phyloP scores from a whole-genome alignment of 2,329 filamentous ascomycete species.

The Fusarium sp. region DNA sequence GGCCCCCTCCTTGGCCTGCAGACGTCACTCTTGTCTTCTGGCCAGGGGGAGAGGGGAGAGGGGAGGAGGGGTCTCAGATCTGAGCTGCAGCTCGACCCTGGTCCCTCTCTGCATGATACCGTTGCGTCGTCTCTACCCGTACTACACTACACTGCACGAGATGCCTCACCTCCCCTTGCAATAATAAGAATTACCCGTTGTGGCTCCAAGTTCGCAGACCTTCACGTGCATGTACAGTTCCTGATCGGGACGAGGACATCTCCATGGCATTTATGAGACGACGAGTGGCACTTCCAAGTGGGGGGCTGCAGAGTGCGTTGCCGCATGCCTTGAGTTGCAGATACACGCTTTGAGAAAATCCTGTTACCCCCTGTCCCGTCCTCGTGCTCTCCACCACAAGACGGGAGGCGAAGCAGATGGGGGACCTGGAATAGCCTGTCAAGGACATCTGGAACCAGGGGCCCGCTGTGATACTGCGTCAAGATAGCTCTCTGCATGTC shows the following conservation, averaged over 20 bases:
- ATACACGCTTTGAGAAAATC: slow-evolving; percentile 5
- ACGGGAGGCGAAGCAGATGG: neutral
- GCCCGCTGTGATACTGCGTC: slow-evolving; percentile 2
- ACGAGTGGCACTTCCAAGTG: slow-evolving; percentile 1
- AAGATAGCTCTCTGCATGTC: neutral
- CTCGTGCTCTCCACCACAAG: neutral
- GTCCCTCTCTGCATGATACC: slow-evolving; percentile 4
- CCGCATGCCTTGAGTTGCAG: neutral
- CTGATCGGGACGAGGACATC: neutral
- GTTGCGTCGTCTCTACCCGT: neutral
- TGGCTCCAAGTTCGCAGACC: slow-evolving; percentile 18
- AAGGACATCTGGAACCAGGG: slow-evolving; percentile 9
- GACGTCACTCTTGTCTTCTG: slow-evolving; percentile 14
- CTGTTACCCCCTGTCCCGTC: neutral
- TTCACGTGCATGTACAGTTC: neutral
- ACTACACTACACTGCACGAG: neutral
- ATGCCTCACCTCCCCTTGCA: neutral
- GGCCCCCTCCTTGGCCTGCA: slow-evolving; percentile 8
- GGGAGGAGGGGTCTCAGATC: slow-evolving; percentile 4
- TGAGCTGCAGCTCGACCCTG: slow-evolving; percentile 10
- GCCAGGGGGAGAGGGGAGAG: neutral
- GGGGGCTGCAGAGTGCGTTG: slow-evolving; percentile 1
- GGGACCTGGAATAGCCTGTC: slow-evolving; percentile 13
- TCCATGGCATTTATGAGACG: neutral
- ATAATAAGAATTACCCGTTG: slow-evolving; percentile 5